phyloP scores from a whole-genome alignment of 805 yeast genomes.

The Komagataella pseudopastoris region DNA sequence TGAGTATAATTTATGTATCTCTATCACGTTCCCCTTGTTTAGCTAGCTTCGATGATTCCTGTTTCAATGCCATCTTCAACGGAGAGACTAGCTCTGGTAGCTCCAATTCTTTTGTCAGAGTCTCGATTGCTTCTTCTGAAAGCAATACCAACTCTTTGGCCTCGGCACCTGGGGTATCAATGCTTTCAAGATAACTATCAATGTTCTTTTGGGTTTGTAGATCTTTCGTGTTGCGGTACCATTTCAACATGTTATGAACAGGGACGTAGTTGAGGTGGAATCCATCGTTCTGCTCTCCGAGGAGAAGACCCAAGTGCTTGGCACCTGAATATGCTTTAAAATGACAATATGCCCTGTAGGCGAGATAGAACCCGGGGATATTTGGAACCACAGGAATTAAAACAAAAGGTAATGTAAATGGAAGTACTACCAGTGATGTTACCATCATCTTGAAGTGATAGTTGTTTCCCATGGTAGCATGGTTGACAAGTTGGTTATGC shows the following conservation, averaged over 20 bases:
- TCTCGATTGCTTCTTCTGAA: not conserved
- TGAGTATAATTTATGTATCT: not conserved
- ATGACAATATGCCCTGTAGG: constrained; percentile 76
- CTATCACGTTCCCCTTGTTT: not conserved
- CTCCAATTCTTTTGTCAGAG: constrained; percentile 18
- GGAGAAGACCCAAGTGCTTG: constrained; percentile 44
- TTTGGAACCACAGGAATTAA: constrained; percentile 81
- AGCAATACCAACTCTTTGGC: not conserved
- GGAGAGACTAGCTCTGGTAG: constrained; percentile 24
- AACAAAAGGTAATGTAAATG: constrained; percentile 70
- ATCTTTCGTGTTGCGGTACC: constrained; percentile 12
- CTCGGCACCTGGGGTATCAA: not conserved
- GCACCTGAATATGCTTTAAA: constrained; percentile 69
- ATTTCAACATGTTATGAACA: constrained; percentile 17
- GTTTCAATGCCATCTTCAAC: constrained; percentile 37
- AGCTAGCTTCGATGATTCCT: constrained; percentile 24
- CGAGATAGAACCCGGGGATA: constrained; percentile 78
- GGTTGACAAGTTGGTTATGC: constrained; percentile 22
- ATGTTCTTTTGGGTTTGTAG: constrained; percentile 8
- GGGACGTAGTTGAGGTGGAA: constrained; percentile 21
- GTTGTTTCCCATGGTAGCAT: constrained; percentile 28
- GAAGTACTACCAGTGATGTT: constrained; percentile 46
- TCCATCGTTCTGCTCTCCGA: constrained; percentile 1
- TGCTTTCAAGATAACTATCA: constrained; percentile 4
- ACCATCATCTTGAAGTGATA: constrained; percentile 45